Conservation (phyloP, 176 grass and related monocot genomes). For the Microstegium vimineum region DNA sequence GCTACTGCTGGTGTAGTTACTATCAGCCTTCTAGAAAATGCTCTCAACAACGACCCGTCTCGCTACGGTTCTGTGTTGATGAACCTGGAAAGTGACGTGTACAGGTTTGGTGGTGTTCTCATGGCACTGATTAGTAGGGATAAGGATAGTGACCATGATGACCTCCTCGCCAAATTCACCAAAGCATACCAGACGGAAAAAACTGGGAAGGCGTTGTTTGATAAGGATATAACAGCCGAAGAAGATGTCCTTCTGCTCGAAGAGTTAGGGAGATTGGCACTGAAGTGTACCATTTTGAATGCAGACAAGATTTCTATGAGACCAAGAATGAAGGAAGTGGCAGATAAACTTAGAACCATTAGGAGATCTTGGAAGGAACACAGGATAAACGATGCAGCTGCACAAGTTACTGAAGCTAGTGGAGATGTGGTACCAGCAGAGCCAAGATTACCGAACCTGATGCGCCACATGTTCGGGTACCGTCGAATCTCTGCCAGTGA, state of each 20-base stretch:
- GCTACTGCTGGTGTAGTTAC: background rate
- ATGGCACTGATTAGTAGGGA: conserved; percentile 2
- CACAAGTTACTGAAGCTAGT: background rate
- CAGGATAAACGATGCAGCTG: no score
- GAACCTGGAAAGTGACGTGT: conserved; percentile 12
- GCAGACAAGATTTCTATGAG: background rate
- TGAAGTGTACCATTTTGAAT: background rate
- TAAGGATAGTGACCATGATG: background rate
- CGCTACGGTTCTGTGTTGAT: conserved; percentile 6
- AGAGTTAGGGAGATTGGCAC: background rate
- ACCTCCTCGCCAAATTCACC: background rate
- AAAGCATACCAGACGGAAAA: background rate
- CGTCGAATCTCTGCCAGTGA: background rate
- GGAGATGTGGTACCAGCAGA: background rate
- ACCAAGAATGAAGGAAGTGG: conserved; percentile 27
- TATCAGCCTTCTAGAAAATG: background rate
- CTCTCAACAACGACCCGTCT: background rate
- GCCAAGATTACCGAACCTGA: background rate
- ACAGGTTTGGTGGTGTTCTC: background rate
- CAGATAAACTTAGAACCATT: background rate
- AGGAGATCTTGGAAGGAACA: background rate
- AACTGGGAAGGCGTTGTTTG: conserved; percentile 10
- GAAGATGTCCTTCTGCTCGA: background rate
- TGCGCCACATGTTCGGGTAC: conserved; percentile 19
- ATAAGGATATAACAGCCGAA: background rate